These are phyloP conservation scores for Omphalotus olearius DNA, from an alignment of 1,284 basidiomycete genomes.

Conservation along the genomic window DNA sequence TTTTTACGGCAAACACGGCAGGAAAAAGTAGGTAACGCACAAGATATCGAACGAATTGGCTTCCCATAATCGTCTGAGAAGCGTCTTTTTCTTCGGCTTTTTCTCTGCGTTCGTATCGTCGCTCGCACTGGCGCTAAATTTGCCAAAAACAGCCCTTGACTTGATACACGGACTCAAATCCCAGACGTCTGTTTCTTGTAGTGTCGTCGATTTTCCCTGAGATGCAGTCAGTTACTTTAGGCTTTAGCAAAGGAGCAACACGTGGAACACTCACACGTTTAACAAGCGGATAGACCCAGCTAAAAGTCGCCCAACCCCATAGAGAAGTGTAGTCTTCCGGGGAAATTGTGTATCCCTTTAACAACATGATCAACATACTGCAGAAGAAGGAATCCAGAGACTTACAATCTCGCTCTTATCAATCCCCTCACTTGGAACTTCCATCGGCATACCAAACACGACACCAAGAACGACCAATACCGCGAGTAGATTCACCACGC, in stretches of 20 bases:
- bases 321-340: constrained; percentile 78
- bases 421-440: constrained; percentile 43
- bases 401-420: constrained; percentile 49
- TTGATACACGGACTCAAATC: constrained; percentile 63
- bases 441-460: constrained; percentile 54
- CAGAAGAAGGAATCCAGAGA: constrained; percentile 6
- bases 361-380: neutral
- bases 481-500: constrained; percentile 36
- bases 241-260: neutral
- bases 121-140: constrained; percentile 36
- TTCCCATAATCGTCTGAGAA: constrained; percentile 7
- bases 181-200: constrained; percentile 73
- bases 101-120: constrained; percentile 8
- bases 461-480: constrained; percentile 37
- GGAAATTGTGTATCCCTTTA: constrained; percentile 45
- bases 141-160: constrained; percentile 60
- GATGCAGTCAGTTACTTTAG: neutral
- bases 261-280: constrained; percentile 28
- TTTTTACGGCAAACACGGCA: constrained; percentile 60
- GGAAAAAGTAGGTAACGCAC: constrained; percentile 20
- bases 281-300: constrained; percentile 72
- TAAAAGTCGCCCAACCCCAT: constrained; percentile 75
- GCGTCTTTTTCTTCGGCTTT: constrained; percentile 19
- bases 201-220: constrained; percentile 53
- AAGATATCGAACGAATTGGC: constrained; percentile 71